Evolutionary conservation across 345 rosid genomes (phyloP).

Genomic region (Syzygium oleosum): DNA sequence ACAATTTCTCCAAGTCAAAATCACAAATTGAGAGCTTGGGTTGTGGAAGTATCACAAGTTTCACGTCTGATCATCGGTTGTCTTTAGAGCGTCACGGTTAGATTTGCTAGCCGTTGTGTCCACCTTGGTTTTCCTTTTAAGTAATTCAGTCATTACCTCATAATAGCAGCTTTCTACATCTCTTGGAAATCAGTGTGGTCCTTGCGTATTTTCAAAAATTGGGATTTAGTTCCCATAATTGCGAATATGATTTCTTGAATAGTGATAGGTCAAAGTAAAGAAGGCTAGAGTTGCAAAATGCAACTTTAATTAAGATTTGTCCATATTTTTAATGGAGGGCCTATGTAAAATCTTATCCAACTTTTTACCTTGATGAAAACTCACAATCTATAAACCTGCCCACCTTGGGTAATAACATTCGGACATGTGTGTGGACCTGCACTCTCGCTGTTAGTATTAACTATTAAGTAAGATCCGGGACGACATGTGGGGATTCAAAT

Average conservation of each 20-base stretch:
- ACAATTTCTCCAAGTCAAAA: background rate
- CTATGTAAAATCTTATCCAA: background rate
- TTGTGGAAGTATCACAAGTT: too few species aligned
- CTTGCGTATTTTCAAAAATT: background rate
- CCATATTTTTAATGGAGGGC: accelerated
- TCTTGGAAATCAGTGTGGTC: background rate
- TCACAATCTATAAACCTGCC: accelerated
- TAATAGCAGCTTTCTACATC: background rate
- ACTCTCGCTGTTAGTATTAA: background rate
- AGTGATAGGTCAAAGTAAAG: background rate
- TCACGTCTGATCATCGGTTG: background rate
- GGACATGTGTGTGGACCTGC: background rate
- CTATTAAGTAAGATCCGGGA: background rate
- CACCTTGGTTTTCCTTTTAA: background rate
- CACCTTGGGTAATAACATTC: background rate
- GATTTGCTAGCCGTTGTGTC: background rate
- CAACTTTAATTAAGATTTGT: background rate
- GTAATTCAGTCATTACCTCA: background rate
- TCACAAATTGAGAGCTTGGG: too few species aligned
- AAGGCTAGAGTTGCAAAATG: background rate
- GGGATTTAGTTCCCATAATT: background rate
- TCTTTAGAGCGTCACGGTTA: background rate
- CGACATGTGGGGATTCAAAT: background rate
- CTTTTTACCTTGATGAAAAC: background rate
- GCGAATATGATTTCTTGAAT: background rate